Conservation (phyloP, 495 filamentous ascomycete species). For the Penicillium tannophilum region DNA sequence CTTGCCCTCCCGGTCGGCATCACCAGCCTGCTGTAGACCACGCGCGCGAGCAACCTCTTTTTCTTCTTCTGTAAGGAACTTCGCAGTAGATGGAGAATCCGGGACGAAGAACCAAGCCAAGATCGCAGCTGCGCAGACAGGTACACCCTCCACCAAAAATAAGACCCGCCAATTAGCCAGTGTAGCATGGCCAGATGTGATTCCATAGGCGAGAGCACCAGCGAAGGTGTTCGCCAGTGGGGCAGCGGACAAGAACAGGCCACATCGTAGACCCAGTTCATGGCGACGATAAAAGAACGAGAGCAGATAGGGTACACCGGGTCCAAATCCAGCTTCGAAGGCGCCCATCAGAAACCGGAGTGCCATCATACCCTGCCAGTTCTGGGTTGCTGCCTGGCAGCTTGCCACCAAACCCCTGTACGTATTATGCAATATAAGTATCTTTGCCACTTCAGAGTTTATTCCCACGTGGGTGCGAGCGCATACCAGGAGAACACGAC, state of each 20-base stretch:
- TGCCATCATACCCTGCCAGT: slow-evolving; percentile 67
- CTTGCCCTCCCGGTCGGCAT: slow-evolving; percentile 51
- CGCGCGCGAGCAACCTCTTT: slow-evolving; percentile 67
- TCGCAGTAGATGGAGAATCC: slow-evolving; percentile 67
- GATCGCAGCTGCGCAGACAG: slow-evolving; percentile 65
- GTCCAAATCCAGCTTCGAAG: slow-evolving; percentile 68
- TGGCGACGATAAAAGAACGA: slow-evolving; percentile 83
- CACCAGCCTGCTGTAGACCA: slow-evolving; percentile 63
- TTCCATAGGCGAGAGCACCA: slow-evolving; percentile 79
- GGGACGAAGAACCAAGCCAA: slow-evolving; percentile 71
- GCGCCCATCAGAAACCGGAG: slow-evolving; percentile 68
- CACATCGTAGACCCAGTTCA: slow-evolving; percentile 75
- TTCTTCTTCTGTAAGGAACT: slow-evolving; percentile 71
- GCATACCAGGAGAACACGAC: slow-evolving; percentile 51
- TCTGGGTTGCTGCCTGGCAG: slow-evolving; percentile 61
- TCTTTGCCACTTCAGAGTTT: neutral
- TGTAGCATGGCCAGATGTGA: slow-evolving; percentile 67
- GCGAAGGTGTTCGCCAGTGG: slow-evolving; percentile 84
- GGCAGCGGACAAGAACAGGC: slow-evolving; percentile 75
- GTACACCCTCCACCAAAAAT: slow-evolving; percentile 82
- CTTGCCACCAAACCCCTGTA: slow-evolving; percentile 58
- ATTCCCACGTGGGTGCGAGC: neutral
- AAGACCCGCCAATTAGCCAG: slow-evolving; percentile 79
- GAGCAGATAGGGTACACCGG: slow-evolving; percentile 70
- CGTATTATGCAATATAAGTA: neutral